Evolutionary conservation across 2,329 filamentous ascomycete species (phyloP), one percentile per base, ranked within the genome.

Genomic region (Alternaria triticina): DNA sequence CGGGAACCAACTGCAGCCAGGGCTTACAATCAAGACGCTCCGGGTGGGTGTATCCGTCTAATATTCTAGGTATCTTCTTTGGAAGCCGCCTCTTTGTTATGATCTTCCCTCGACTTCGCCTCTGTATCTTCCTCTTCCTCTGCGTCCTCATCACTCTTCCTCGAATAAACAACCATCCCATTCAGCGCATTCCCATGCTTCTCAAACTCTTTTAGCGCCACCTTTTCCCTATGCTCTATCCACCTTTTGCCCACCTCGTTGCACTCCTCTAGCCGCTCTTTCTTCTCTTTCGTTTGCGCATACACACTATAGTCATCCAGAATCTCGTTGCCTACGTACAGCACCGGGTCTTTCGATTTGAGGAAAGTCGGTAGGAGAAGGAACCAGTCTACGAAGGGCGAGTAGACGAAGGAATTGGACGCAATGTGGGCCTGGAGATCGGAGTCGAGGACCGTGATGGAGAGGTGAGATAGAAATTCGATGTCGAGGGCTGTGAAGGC

Each of bases 281-380:
- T 65, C 59, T 75, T 77, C 49, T 74, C 73, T 11, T 61, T 54
- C 2, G 61, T 69, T 50, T 70, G 73, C 40, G 73, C 74, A 54
- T 65, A 77, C 3, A 62, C 52, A 4, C 52, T 59, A 23, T 79
- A 79, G 47, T 77, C 72, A 11, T 72, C 69, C 10, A 74, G 50
- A n/a, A 81, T 72, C 46, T 79, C 75, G 56, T 80, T 81, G 12
- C 78, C 79, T 36, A 80, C 66, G 49, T 79, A 81, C 33, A 80
- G 44, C 12, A 62, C 58, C 1, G 79, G 78, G 58, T 80, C 62
- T 22, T 68, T 73, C 3, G 43, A 65, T 25, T 68, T 66, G 20
- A 81, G 54, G 47, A 80, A 78, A 0, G 68, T 49, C 0, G 77
- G 75, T 1, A 80, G 65, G 0, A 80, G 69, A 15, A 80, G 56